Percentiles rank a stretch among this genome's conserved stretches.
Conservation (phyloP, 2,329 filamentous ascomycete genomes). For the Aspergillus sp. region DNA sequence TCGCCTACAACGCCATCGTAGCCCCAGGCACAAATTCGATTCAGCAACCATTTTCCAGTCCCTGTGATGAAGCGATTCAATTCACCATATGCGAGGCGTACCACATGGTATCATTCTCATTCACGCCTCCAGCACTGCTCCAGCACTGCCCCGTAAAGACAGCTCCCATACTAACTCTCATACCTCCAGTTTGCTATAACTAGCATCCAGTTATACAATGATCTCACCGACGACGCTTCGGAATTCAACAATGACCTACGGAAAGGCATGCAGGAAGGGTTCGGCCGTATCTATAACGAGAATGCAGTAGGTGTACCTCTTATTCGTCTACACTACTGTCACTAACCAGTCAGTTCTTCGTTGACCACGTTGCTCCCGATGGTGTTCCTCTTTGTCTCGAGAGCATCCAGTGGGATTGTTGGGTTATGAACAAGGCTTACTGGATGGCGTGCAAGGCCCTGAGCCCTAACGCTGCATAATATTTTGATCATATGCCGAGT, state of each 20-base stretch:
- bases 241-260: background rate
- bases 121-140: background rate
- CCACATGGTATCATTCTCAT: background rate
- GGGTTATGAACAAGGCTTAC: background rate
- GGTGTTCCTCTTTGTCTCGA: constrained; percentile 4
- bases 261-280: background rate
- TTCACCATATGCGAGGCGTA: constrained; percentile 1
- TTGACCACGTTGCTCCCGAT: background rate
- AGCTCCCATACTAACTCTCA: background rate
- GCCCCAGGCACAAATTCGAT: background rate
- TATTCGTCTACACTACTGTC: background rate
- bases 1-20: background rate
- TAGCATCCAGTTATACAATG: background rate
- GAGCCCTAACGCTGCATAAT: background rate
- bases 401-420: background rate
- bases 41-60: background rate
- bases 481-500: background rate
- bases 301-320: background rate
- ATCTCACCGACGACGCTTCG: background rate
- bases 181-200: background rate
- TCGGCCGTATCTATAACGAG: background rate
- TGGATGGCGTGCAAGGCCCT: background rate
- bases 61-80: background rate
- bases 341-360: background rate
- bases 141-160: too few relatives aligned